Evolutionary conservation across 176 grass and related monocot species (phyloP), one percentile per base, ranked within the genome.

Genomic region (Triticum monococcum): DNA sequence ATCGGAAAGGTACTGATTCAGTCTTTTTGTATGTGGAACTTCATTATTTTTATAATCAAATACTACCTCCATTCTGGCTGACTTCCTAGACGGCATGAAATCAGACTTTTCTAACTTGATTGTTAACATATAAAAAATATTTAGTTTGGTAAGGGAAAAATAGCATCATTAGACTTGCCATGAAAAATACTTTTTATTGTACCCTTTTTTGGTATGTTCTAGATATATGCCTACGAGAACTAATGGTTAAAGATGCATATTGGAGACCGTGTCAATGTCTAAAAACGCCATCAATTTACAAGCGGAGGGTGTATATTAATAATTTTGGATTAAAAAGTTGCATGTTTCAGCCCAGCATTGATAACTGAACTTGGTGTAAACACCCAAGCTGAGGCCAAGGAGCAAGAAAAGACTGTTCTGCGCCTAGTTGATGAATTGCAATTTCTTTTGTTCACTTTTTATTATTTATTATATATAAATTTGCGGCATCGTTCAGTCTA

Each of bases 1-100:
- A 96, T 98, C 60, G 96, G 93, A 79, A 98, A 98, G 93, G 96
- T 96, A 77, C 75, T 41, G 38, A 18, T 65, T 80, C 67, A 33
- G 30, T 65, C 30, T 18, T 56, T 84, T 12, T 74, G 36, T 75
- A 40, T 84, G 45, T 61, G 79, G 46, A 59, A 56, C 26, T 59
- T 83, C 6, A 57, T 56, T 80, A 80, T 68, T 68, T 62, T 68
- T 69, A 14, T 43, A 50, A 38, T 78, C 20, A 64, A 75, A 87
- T 46, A 74, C 12, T 73, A 28, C 72, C 3, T 31, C 6, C 43
- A 8, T 75, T 52, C 8, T 18, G 28, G 43, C 17, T 75, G 72
- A 52, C 8, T 75, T 75, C n/a, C 43, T 75, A 75, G 43, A 75
- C 52, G 26, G 25, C 24, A 7, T 52, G 12, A 25, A 52, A 46